Percentiles rank a stretch among this genome's conserved stretches.
phyloP scores from a whole-genome alignment of 2,329 filamentous ascomycete genomes.

The Cladosporium sp. region DNA sequence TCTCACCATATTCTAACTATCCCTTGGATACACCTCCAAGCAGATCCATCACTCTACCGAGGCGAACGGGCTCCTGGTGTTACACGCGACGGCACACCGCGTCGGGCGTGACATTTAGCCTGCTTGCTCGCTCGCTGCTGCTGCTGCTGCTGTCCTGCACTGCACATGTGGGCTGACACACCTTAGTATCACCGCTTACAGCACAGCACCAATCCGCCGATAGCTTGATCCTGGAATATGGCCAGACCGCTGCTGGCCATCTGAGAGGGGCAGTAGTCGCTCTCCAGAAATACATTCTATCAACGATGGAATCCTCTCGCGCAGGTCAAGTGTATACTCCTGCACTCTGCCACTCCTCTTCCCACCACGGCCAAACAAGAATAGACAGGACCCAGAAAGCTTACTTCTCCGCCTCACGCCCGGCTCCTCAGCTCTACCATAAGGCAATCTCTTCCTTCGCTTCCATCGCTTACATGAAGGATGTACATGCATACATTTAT shows the following conservation, averaged over 20 bases:
- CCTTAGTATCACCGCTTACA: not conserved
- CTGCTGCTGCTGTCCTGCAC: not conserved
- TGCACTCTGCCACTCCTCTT: not conserved
- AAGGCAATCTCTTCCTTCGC: not conserved
- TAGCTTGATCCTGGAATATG: not conserved
- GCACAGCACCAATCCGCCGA: not conserved
- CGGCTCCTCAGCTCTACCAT: not conserved
- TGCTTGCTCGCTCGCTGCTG: not conserved
- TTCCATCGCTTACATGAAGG: not conserved
- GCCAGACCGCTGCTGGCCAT: not conserved
- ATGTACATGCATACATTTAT: not conserved
- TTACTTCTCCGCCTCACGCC: not conserved
- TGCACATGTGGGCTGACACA: conserved; percentile 10
- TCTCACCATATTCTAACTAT: too few species aligned
- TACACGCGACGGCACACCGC: not conserved
- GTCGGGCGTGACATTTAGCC: not conserved
- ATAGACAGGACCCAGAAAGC: not conserved
- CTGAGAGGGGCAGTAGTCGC: not conserved
- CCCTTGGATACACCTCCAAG: too few species aligned
- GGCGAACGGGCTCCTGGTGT: not conserved
- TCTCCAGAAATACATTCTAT: not conserved
- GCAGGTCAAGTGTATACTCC: not conserved
- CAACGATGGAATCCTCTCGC: not conserved
- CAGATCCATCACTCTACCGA: not conserved
- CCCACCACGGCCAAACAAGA: not conserved